These are phyloP conservation scores for Encephalitozoon intestinalis DNA, from an alignment of 371 early-diverging fungal genomes.

Conservation along the genomic window DNA sequence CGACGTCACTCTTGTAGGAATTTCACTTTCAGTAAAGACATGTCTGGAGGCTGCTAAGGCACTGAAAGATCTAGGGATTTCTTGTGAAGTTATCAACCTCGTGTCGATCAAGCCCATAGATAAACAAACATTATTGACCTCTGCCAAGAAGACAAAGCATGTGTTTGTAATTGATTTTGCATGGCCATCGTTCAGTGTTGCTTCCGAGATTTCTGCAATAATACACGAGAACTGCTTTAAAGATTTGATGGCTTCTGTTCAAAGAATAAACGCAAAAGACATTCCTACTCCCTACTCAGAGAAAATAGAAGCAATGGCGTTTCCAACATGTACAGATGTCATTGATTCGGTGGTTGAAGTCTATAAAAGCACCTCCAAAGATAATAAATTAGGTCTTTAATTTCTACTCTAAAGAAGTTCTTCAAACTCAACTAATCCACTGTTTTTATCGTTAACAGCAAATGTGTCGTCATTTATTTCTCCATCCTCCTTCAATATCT, in stretches of 20 bases:
- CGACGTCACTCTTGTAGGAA: slow-evolving; percentile 84
- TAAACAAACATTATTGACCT: slow-evolving; percentile 75
- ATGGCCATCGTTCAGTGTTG: slow-evolving; percentile 89
- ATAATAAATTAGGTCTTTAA: not conserved
- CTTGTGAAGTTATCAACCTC: slow-evolving; percentile 84
- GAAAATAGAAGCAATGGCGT: slow-evolving; percentile 78
- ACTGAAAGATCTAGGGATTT: slow-evolving; percentile 72
- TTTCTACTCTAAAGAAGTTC: not conserved
- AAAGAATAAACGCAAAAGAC: slow-evolving; percentile 87
- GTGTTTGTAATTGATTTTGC: slow-evolving; percentile 89
- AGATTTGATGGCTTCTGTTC: slow-evolving; percentile 77
- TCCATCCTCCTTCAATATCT: slow-evolving; percentile 79
- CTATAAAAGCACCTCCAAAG: not conserved
- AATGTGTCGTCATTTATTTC: slow-evolving; percentile 76
- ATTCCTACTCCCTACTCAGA: slow-evolving; percentile 92
- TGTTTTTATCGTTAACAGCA: not conserved
- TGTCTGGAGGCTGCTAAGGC: slow-evolving; percentile 78
- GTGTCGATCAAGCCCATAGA: slow-evolving; percentile 93
- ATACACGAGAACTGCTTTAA: slow-evolving; percentile 80
- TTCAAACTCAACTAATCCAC: slow-evolving; percentile 38
- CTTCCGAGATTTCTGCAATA: slow-evolving; percentile 86
- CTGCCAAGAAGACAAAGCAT: slow-evolving; percentile 90
- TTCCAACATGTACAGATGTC: slow-evolving; percentile 72
- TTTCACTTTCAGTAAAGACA: slow-evolving; percentile 79
- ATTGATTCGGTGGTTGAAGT: slow-evolving; percentile 63